Evolutionary conservation across 441 rosid species (phyloP).

Genomic region (Adansonia grandidieri): DNA sequence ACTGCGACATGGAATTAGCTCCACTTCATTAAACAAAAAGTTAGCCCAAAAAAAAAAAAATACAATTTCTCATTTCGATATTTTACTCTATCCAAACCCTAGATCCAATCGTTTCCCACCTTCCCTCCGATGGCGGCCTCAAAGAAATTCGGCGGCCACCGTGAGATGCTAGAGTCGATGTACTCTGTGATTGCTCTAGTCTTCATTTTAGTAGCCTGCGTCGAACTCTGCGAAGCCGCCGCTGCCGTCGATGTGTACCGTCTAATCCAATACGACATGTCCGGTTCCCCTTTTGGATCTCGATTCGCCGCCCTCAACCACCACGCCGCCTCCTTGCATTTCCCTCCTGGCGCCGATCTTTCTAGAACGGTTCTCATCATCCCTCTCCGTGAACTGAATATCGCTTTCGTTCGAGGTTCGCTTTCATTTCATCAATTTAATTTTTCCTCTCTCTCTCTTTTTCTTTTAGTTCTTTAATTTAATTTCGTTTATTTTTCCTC

Average conservation of each 20-base stretch:
- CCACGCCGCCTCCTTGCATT: constrained; percentile 83
- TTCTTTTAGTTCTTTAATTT: background rate
- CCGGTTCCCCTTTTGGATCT: constrained; percentile 88
- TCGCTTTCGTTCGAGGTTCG: constrained; percentile 67
- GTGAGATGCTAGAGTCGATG: constrained; percentile 58
- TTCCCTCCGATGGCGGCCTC: constrained; percentile 41
- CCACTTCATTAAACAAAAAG: background rate
- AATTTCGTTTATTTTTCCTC: background rate
- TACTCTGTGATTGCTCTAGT: constrained; percentile 66
- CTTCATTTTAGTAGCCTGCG: constrained; percentile 79
- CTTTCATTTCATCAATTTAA: background rate
- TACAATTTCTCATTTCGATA: background rate
- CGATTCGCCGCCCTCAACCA: constrained; percentile 86
- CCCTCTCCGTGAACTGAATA: constrained; percentile 75
- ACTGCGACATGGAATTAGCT: background rate
- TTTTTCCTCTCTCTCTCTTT: background rate
- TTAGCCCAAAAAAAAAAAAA: background rate
- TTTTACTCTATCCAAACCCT: constrained; percentile 40
- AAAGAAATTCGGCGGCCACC: constrained; percentile 29
- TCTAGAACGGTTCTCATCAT: constrained; percentile 85
- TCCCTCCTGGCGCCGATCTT: constrained; percentile 76
- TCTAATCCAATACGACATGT: constrained; percentile 89
- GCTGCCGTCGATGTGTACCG: constrained; percentile 96
- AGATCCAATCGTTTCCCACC: constrained; percentile 35
- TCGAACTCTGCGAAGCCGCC: constrained; percentile 92